Percentiles rank a stretch among this genome's conserved stretches.
phyloP scores from a whole-genome alignment of 192 early-diverging fungal species.

The Entomortierella beljakovae region DNA sequence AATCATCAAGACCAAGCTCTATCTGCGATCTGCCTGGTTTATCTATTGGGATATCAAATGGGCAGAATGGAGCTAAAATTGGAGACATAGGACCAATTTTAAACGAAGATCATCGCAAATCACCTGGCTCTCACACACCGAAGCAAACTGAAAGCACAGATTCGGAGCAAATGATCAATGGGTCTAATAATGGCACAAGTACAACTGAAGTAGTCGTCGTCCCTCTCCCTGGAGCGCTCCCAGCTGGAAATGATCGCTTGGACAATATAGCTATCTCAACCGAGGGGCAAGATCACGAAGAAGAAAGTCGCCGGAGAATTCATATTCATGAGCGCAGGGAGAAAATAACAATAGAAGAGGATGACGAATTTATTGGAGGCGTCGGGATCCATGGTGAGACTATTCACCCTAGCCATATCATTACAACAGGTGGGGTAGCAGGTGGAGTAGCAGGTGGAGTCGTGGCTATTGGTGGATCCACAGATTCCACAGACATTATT shows the following conservation, averaged over 20 bases:
- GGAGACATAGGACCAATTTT: neutral
- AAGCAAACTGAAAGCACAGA: slow-evolving; percentile 8
- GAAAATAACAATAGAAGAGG: slow-evolving; percentile 14
- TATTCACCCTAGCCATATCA: neutral
- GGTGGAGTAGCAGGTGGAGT: neutral
- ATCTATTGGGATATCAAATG: neutral
- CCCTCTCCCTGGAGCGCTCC: neutral
- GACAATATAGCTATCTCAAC: neutral
- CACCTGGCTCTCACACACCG: no score
- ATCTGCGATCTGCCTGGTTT: neutral
- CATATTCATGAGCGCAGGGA: slow-evolving; percentile 19
- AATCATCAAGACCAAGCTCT: slow-evolving; percentile 1
- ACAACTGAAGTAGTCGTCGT: neutral
- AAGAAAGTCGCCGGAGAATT: slow-evolving; percentile 18
- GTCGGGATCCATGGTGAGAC: neutral
- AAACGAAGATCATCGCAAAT: no score
- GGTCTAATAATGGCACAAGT: neutral
- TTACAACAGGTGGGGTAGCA: neutral
- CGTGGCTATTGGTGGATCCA: neutral
- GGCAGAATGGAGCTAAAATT: neutral
- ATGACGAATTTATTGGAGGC: neutral
- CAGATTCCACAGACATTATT: neutral
- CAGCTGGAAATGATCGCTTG: neutral
- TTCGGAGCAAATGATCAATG: neutral
- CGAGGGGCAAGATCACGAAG: neutral